Evolutionary conservation across 192 early-diverging fungal species (phyloP).

Genomic region (Coemansia sp.): DNA sequence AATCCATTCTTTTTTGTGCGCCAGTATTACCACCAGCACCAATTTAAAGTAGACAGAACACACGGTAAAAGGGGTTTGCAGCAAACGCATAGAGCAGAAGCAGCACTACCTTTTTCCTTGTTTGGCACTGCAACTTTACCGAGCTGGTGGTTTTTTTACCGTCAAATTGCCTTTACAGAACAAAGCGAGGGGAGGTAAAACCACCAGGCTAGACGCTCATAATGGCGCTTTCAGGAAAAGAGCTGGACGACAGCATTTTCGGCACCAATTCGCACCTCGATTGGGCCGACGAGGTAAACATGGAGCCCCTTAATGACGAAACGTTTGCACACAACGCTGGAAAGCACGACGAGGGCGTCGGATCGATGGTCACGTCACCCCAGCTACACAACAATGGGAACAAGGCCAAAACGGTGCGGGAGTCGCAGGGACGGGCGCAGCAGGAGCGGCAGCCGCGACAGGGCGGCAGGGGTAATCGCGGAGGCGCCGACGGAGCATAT

Average conservation of each 20-base stretch:
- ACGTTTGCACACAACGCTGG: constrained; percentile 4
- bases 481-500: constrained; percentile 6
- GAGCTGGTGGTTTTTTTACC: constrained; percentile 5
- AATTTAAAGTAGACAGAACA: too few relatives aligned
- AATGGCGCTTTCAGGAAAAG: constrained; percentile 46
- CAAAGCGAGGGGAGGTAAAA: background rate
- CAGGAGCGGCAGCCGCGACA: constrained; percentile 15
- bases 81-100: background rate
- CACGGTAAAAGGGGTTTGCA: too few relatives aligned
- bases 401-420: constrained; percentile 6
- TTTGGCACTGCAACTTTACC: background rate
- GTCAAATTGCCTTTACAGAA: background rate
- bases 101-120: background rate
- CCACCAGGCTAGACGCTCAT: background rate
- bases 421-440: constrained; percentile 7
- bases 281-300: constrained; percentile 52
- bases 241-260: constrained; percentile 55
- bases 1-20: too few relatives aligned
- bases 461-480: constrained; percentile 7
- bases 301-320: constrained; percentile 22
- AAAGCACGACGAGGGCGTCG: constrained; percentile 17
- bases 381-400: constrained; percentile 3
- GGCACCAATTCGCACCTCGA: constrained; percentile 45
- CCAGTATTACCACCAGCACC: too few relatives aligned
- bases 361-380: constrained; percentile 18